Evolutionary conservation across 2,329 filamentous ascomycete species (phyloP), one percentile per base, ranked within the genome.

Genomic region (Podosphaera xanthii): DNA sequence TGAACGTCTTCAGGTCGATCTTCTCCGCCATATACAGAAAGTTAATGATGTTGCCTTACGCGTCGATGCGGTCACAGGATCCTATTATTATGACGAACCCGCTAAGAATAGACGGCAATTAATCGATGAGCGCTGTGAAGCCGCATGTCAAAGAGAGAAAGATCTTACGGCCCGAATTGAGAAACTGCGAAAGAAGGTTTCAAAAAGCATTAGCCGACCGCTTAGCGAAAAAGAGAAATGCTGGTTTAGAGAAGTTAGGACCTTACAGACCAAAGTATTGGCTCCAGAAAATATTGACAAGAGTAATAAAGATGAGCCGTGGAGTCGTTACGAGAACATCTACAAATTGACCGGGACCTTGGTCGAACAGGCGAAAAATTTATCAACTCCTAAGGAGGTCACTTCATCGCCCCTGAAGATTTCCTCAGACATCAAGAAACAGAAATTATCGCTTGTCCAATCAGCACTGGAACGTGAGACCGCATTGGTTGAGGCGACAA

Each of bases 401-500:
- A 34, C 59, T 12, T 54, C 60, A 9, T 54, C 62, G 33, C 61
- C 60, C 58, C 42, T 69, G 4, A 66, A 66, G 60, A 79, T 84
- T 59, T 78, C 81, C 10, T 71, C 75, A 30, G 79, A 82, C 59
- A 75, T 85, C 60, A 75, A 81, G 60, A 78, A 75, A 70, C 77
- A 74, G 57, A 85, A 84, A 70, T 70, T 86, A 63, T 74, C 74
- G 60, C 77, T 84, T 67, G 80, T 87, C 31, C 80, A 80, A 70
- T 71, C 71, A 35, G 69, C 86, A 61, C 70, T 87, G 63, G 80
- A 83, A 60, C 73, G 83, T 35, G 83, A 87, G 70, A 78, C 78
- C 54, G 81, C 81, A 4, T 69, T 87, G 65, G 79, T 87, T 5
- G 82, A 86, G 64, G 83, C 80, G 31, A 77, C 85, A 31, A 81